Base-by-base conservation (phyloP, 192 early-diverging fungal genomes). In the Haplosporangium gracile region DNA sequence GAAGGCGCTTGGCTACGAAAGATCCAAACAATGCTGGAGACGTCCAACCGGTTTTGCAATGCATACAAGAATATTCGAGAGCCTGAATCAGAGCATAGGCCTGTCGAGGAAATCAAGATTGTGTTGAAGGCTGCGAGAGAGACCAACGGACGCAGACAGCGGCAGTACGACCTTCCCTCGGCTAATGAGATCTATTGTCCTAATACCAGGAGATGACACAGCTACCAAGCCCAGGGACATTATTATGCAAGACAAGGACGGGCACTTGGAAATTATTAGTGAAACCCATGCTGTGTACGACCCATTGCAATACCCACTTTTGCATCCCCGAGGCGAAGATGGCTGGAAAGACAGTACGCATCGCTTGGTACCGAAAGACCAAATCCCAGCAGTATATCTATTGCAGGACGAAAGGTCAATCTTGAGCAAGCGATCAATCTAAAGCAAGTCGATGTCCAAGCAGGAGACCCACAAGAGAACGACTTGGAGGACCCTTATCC, bases 241-340 rank as follows among this genome's bases (percentile, higher is more conserved):
- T 79, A 8, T 84, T 39, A 69, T 84, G 16, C 51, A 73, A 71
- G 71, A 60, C 16, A 47, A 32, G 70, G 72, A 76, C 24, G 82
- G 77, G 29, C 0, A 18, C 4, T 22, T 84, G 63, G 11, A 29
- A 22, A 65, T 40, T 11, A 60, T 84, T n/a, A 55, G 36, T 39
- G 82, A 84, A 55, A 36, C 57, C n/a, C 69, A 77, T 75, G 43
- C 63, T 22, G 15, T 43, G 39, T 84, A 60, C 5, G 77, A 78
- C 57, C 68, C 77, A 18, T 36, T 84, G 39, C 73, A 79, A 38
- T 84, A 84, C 26, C 4, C 75, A 9, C 69, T 84, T 51, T 70
- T 84, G 49, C 73, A 75, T 68, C 72, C 77, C 9, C 16, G n/a
- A 60, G 77, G 77, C 15, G 76, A 79, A 36, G 55, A 84, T 24